Evolutionary conservation across 768 basidiomycete species (phyloP).

Genomic region (Rossbeevera mucosa): DNA sequence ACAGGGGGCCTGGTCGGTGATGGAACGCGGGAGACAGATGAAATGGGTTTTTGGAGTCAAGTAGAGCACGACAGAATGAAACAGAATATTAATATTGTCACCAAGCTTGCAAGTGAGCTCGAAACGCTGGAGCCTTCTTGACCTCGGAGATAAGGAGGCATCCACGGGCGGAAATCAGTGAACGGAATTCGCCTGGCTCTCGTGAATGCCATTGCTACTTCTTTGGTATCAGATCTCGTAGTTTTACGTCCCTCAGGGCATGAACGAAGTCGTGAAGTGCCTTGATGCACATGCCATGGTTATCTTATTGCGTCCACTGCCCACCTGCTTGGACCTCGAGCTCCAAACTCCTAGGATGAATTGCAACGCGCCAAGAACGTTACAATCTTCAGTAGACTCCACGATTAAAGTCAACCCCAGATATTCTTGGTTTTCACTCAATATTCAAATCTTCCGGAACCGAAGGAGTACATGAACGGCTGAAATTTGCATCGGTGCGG

Average conservation of each 20-base stretch:
- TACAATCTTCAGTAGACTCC: not conserved
- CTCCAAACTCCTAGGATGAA: not conserved
- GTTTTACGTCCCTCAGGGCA: not conserved
- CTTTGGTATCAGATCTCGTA: not conserved
- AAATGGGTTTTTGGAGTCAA: not conserved
- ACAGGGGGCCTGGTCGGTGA: not conserved
- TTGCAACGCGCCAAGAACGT: not conserved
- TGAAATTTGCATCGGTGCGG: not conserved
- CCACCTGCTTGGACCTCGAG: not conserved
- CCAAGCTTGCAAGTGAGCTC: not conserved
- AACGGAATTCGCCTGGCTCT: not conserved
- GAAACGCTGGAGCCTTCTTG: not conserved
- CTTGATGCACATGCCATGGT: not conserved
- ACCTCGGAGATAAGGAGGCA: conserved; percentile 1
- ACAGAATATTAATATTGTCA: not conserved
- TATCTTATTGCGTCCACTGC: not conserved
- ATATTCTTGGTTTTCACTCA: conserved; percentile 37
- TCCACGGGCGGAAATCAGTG: not conserved
- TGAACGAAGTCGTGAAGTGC: not conserved
- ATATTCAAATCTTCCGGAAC: not conserved
- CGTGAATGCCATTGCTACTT: not conserved
- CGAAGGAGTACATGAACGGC: not conserved
- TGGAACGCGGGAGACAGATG: not conserved
- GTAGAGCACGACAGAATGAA: not conserved
- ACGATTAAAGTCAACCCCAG: conserved; percentile 32